Base-by-base conservation (phyloP, 1,284 basidiomycete genomes). In the Moesziomyces globuligerus region DNA sequence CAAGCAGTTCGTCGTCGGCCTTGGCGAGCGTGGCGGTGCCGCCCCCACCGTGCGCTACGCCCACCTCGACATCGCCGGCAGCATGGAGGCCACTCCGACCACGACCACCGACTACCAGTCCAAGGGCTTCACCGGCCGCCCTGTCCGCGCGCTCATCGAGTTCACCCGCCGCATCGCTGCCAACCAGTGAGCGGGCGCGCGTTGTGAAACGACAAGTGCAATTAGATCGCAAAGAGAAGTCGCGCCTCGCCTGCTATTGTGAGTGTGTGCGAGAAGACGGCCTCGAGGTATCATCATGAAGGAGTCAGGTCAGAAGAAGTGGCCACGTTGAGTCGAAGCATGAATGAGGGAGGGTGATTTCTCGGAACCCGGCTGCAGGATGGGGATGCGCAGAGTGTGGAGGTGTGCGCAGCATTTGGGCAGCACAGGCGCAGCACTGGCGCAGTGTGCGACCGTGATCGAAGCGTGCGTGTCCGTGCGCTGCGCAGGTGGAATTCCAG, bases 71-170 rank as follows among this genome's bases (percentile, higher is more conserved):
- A 93, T 93, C 62, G 92, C 91, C 13, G 91, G 92, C 15, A 85
- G 87, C 29, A 92, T 92, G 90, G 77, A 79, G 49, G 70, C 72
- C 9, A 75, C 73, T 0, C 58, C 43, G 5, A 78, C 73, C 40
- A 75, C 72, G 17, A 48, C 50, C 87, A 88, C 86, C 86, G 42
- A 87, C 86, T 93, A 93, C 82, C 86, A 89, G 81, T 88, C 88
- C 79, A 88, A 86, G 64, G 90, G 90, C 4, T 89, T 93, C 89
- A 91, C 91, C 11, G 91, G 91, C 6, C 87, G 91, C 28, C 89
- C 90, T 43, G 90, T 90, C 67, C 85, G 90, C 87, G 88, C 80
- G 56, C 87, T 84, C 18, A 61, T 77, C 48, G 78, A 80, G 47
- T 81, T 80, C 66, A 84, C 83, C 25, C 80, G 83, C 45, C 69